Percentiles rank a stretch among this genome's conserved stretches.
phyloP scores from a whole-genome alignment of 148 eudicot genomes.

The Rhododendron molle region DNA sequence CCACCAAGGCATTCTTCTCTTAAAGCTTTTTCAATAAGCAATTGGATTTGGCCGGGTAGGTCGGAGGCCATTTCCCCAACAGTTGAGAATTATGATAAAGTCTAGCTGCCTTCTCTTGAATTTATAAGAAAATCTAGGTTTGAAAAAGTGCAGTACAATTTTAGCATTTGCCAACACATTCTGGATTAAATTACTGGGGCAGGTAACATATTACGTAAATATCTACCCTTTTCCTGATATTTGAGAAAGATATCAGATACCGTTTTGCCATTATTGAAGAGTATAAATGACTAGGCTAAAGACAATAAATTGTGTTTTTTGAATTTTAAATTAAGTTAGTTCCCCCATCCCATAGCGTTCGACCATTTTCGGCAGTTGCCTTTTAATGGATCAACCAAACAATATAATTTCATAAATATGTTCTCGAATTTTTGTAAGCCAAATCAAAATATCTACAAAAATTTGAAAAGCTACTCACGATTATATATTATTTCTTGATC shows the following conservation, averaged over 20 bases:
- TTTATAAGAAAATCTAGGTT: slow-evolving; percentile 1
- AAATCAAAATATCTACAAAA: neutral
- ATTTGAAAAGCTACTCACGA: neutral
- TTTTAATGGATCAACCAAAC: neutral
- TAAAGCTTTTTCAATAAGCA: neutral
- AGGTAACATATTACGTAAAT: neutral
- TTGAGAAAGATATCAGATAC: neutral
- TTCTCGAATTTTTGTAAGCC: neutral
- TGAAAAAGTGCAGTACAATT: neutral
- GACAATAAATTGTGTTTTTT: neutral
- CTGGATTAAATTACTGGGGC: neutral
- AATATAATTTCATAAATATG: neutral
- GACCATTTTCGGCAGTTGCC: neutral
- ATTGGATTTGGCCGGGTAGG: neutral
- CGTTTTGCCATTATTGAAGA: neutral
- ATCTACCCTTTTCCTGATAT: neutral
- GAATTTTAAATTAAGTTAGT: neutral
- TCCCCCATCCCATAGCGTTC: neutral
- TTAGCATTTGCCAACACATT: neutral
- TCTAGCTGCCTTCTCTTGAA: neutral
- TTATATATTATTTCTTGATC: neutral
- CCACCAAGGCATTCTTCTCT: neutral
- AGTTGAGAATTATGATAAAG: neutral
- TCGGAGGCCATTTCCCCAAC: neutral
- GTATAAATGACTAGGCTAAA: neutral